Base-by-base conservation (phyloP, 192 early-diverging fungal genomes). In the Coemansia sp. region DNA sequence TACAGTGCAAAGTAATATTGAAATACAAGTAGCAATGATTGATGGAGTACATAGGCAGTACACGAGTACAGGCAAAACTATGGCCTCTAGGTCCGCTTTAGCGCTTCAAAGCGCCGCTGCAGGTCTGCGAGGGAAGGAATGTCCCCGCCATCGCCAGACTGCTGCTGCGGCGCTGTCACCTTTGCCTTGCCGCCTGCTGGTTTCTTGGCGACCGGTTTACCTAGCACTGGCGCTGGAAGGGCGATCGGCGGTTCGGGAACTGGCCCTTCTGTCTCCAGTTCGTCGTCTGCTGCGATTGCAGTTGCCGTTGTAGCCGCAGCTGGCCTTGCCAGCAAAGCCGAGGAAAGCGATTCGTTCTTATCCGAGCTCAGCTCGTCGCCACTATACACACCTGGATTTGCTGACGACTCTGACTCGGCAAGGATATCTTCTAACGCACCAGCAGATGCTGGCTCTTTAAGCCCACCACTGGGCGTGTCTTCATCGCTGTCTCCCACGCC, bases 41-140 rank as follows among this genome's bases (percentile, higher is more conserved):
- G n/a, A n/a, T n/a, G n/a, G n/a, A n/a, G n/a, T n/a, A n/a, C n/a
- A n/a, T n/a, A n/a, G n/a, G n/a, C n/a, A n/a, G n/a, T n/a, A n/a
- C n/a, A n/a, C n/a, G n/a, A n/a, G n/a, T n/a, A n/a, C 10, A n/a
- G 38, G 4, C 4, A 46, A 18, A 46, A 46, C 43, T 46, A 46
- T 46, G 22, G 56, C 27, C 15, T 9, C 46, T 76, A 81, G 56
- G 64, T 67, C 26, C 63, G 67, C 60, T 89, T 90, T 27, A 94
- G 76, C 1, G 90, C 90, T 35, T 91, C 87, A 55, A 94, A 89
- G 11, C 91, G 78, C 59, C 74, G 87, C 21, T 88, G 79, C 24
- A 94, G 66, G 27, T 88, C 89, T 37, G 93, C 92, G 73, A 93
- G 83, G 39, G 90, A 82, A 1, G 86, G 86, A 11, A 83, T 50